Evolutionary conservation across 805 yeast genomes (phyloP).

Genomic region (Cyberlindnera sargentensis): DNA sequence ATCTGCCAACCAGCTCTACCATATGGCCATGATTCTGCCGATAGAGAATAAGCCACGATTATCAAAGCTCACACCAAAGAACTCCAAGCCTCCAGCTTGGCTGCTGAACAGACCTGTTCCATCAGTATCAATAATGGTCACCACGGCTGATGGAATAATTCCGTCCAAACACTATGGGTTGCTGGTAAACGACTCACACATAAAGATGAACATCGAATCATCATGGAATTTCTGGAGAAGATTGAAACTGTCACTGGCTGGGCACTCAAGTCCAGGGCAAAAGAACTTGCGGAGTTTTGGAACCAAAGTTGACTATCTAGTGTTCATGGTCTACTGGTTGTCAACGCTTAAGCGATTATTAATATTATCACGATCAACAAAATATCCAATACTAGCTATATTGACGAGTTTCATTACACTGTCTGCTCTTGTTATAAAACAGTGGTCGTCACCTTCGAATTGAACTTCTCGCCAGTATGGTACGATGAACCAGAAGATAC

Average conservation of each 20-base stretch:
- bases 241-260: slow-evolving; percentile 28
- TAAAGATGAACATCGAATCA: slow-evolving; percentile 22
- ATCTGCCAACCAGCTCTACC: slow-evolving; percentile 32
- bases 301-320: slow-evolving; percentile 3
- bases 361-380: no score
- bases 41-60: slow-evolving; percentile 34
- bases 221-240: slow-evolving; percentile 23
- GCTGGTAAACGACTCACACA: slow-evolving; percentile 21
- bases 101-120: slow-evolving; percentile 20
- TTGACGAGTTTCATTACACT: no score
- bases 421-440: no score
- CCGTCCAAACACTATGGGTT: slow-evolving; percentile 18
- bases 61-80: slow-evolving; percentile 21
- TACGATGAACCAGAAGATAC: slow-evolving; percentile 4
- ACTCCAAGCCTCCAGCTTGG: slow-evolving; percentile 18
- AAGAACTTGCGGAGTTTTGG: slow-evolving; percentile 25
- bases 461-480: background rate
- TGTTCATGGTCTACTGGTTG: no score
- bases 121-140: slow-evolving; percentile 18
- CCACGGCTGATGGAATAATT: slow-evolving; percentile 21
- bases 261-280: slow-evolving; percentile 27
- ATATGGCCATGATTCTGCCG: slow-evolving; percentile 32
- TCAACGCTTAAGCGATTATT: no score
- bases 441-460: no score
- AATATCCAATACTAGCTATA: no score